Evolutionary conservation across 768 basidiomycete genomes (phyloP), one percentile per base, ranked within the genome.

Genomic region (Mycena albidolilacea): DNA sequence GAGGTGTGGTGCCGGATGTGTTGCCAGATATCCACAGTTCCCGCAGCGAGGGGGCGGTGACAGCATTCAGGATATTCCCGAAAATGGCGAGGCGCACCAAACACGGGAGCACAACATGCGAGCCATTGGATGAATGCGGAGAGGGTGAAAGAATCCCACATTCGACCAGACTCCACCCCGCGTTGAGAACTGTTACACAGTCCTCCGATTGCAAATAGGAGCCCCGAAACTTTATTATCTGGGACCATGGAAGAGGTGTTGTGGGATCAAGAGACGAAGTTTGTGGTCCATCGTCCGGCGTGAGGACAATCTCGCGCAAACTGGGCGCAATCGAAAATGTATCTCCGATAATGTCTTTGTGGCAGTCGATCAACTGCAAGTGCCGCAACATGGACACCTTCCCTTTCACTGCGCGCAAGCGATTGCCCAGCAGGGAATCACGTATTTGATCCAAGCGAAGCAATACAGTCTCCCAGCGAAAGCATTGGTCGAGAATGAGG

Each of bases 251-350:
- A 60, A 58, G 14, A 8, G 15, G 35, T 6, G 37, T 37, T 17
- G 7, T 39, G 19, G 37, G 57, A 37, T 35, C 11, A 37, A 58
- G 7, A 37, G 15, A 39, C 15, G 5, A 5, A 15, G 10, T 14
- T 41, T 41, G 30, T 0, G 5, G 48, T 43, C 30, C 38, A 39
- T 60, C 38, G 38, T 30, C 30, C 30, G 30, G 30, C 3, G n/a
- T n/a, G n/a, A 41, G 39, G 19, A 41, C 19, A 21, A 54, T 23
- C 9, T 14, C 59, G 39, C 38, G 38, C 59, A 60, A 41, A 21
- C 59, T 60, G 15, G 59, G 59, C 41, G 59, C 59, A 12, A n/a
- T 60, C 17, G 38, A n/a, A 41, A 60, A 60, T 19, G n/a, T 21
- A 39, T 60, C 59, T 17, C 38, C 37, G 7, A 41, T 21, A 11